These are phyloP conservation scores for Fusarium sulawesiense DNA, from an alignment of 2,329 filamentous ascomycete species.

Conservation along the genomic window DNA sequence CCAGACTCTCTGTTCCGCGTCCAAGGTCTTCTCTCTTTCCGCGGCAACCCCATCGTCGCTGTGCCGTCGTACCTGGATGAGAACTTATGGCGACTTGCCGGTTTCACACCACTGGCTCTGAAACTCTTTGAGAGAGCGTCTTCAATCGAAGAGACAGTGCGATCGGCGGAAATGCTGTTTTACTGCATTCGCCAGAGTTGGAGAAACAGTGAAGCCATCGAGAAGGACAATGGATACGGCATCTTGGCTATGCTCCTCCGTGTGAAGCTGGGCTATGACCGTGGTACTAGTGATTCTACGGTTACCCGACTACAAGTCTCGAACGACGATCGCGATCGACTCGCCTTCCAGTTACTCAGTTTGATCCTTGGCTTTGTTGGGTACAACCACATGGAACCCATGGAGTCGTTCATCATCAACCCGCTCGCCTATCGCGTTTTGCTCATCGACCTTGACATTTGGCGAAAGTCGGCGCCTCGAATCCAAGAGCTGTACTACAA, in stretches of 20 bases:
- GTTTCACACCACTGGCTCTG: slow-evolving; percentile 85
- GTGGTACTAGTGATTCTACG: slow-evolving; percentile 48
- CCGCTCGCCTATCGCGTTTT: slow-evolving; percentile 93
- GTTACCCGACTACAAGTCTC: slow-evolving; percentile 59
- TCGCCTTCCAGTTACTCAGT: slow-evolving; percentile 74
- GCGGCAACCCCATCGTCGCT: slow-evolving; percentile 83
- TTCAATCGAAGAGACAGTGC: slow-evolving; percentile 75
- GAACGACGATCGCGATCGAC: slow-evolving; percentile 64
- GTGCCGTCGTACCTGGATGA: slow-evolving; percentile 89
- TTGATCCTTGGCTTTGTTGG: slow-evolving; percentile 88
- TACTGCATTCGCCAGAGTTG: slow-evolving; percentile 89
- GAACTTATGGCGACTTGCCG: slow-evolving; percentile 91
- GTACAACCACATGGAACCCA: slow-evolving; percentile 81
- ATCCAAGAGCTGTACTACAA: slow-evolving; percentile 92
- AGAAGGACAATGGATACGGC: slow-evolving; percentile 92
- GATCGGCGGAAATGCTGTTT: slow-evolving; percentile 85
- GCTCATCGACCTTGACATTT: slow-evolving; percentile 92
- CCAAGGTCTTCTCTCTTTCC: slow-evolving; percentile 84
- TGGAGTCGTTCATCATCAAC: slow-evolving; percentile 94
- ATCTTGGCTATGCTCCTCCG: slow-evolving; percentile 86
- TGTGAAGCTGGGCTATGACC: slow-evolving; percentile 76
- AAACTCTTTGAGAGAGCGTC: slow-evolving; percentile 84
- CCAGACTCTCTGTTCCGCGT: slow-evolving; percentile 87
- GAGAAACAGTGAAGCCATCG: slow-evolving; percentile 98
- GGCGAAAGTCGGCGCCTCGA: slow-evolving; percentile 80